phyloP scores from a whole-genome alignment of 2,329 filamentous ascomycete genomes.

The Penicillium palitans region DNA sequence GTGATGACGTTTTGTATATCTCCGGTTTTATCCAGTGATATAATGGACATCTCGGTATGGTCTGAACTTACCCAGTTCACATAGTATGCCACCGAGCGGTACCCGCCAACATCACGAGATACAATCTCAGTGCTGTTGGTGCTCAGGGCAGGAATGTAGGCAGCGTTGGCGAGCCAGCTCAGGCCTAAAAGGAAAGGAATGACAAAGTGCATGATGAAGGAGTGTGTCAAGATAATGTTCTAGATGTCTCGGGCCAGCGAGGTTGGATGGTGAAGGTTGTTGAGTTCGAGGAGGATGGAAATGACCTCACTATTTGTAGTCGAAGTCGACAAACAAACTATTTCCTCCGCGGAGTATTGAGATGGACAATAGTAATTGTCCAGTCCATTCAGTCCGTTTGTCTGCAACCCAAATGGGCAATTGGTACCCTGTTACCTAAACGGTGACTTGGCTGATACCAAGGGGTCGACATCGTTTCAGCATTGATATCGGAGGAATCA shows the following conservation, averaged over 20 bases:
- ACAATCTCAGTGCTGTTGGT: constrained; percentile 11
- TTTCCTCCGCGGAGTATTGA: background rate
- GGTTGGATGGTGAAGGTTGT: constrained; percentile 1
- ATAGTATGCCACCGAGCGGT: constrained; percentile 46
- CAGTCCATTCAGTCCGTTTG: background rate
- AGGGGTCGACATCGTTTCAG: background rate
- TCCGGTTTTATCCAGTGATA: background rate
- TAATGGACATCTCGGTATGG: too few relatives aligned
- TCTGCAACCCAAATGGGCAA: background rate
- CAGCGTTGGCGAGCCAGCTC: constrained; percentile 13
- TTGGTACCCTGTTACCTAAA: background rate
- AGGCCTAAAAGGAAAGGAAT: constrained; percentile 15
- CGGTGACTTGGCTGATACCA: background rate
- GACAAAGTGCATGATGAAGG: constrained; percentile 16
- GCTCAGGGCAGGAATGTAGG: constrained; percentile 11
- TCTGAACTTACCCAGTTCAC: constrained; percentile 45
- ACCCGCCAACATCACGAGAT: constrained; percentile 19
- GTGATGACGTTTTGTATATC: background rate
- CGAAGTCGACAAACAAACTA: constrained; percentile 1
- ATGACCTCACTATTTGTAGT: constrained; percentile 19
- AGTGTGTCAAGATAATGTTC: background rate
- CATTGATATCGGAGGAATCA: background rate
- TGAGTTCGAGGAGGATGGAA: background rate
- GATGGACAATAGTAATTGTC: background rate
- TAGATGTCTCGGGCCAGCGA: constrained; percentile 14